Base-by-base conservation (phyloP, 1,139 yeast genomes). In the Suhomyces atakaporum region DNA sequence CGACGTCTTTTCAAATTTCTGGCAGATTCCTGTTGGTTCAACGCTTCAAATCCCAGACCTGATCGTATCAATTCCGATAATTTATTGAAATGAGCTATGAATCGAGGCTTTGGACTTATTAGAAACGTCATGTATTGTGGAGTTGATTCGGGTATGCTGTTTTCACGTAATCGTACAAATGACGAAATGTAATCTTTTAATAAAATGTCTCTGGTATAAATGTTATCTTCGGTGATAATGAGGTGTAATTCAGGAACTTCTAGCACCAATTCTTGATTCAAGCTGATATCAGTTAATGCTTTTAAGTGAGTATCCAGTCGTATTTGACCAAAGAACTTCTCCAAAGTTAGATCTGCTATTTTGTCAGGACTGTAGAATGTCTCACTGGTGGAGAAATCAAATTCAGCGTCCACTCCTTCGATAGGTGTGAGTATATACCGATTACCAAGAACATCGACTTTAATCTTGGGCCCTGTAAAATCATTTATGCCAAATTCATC, bases 171-270 rank as follows among this genome's bases (percentile, higher is more conserved):
- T 7, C 53, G 53, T 12, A 47, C 45, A 41, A 63, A 70, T 4
- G 65, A 46, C 9, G 51, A 43, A 12, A 69, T 44, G 19, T 73
- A 56, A 41, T 69, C 75, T 14, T 48, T 47, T 12, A 73, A 40
- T 0, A 54, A 51, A 5, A 69, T 45, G 24, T 61, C 60, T 16
- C 54, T 39, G 9, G 69, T 51, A 42, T 63, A 62, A 1, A 63
- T 45, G 38, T 63, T 66, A 47, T 73, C 77, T 40, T 74, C 78
- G 4, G 66, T 53, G 9, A 74, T 55, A 4, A 46, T 42, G 16
- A 71, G 47, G 16, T 49, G 52, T 27, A 73, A 47, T 44, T 67
- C 69, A 1, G 63, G 62, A 12, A 71, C 50, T 7, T 45, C 49
- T 15, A 73, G 43, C 2, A 54, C 54, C 33, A 66, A 49, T 40